These are phyloP conservation scores for Sordariomycetes sp. DNA, from an alignment of 2,329 filamentous ascomycete genomes.

Conservation along the genomic window DNA sequence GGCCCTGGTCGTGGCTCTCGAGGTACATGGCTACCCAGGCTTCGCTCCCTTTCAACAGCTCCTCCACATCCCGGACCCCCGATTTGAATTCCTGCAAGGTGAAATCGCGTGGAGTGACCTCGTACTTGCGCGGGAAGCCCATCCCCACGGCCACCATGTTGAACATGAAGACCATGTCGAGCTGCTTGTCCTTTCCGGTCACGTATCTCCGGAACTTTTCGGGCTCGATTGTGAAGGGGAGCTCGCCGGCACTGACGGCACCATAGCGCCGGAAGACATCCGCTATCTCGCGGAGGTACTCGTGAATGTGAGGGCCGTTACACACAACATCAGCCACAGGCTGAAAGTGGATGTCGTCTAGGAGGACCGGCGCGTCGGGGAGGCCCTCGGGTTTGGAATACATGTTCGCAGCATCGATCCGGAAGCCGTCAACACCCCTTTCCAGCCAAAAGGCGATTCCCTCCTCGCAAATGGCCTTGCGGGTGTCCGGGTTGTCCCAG, in stretches of 20 bases:
- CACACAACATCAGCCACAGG: constrained; percentile 33
- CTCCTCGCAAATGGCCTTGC: constrained; percentile 50
- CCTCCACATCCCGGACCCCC: constrained; percentile 46
- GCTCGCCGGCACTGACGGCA: constrained; percentile 40
- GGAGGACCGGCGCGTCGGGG: constrained; percentile 27
- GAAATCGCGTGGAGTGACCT: constrained; percentile 31
- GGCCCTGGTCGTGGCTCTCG: constrained; percentile 57
- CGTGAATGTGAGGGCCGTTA: constrained; percentile 38
- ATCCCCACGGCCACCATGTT: constrained; percentile 39
- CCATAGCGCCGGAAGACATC: constrained; percentile 31
- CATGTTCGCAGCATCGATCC: constrained; percentile 59
- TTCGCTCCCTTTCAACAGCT: constrained; percentile 44
- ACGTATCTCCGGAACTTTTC: constrained; percentile 36
- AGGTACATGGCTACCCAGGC: constrained; percentile 57
- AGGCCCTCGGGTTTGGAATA: constrained; percentile 50
- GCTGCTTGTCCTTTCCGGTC: constrained; percentile 43
- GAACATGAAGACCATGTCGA: constrained; percentile 67
- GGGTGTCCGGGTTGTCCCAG: constrained; percentile 59
- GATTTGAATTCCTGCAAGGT: constrained; percentile 38
- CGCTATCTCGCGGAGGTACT: constrained; percentile 33
- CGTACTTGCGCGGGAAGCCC: constrained; percentile 32
- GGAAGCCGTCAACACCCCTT: constrained; percentile 55
- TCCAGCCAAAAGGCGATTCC: constrained; percentile 67
- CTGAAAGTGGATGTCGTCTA: constrained; percentile 15
- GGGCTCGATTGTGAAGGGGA: constrained; percentile 31